Evolutionary conservation across 371 early-diverging fungal species (phyloP).

Genomic region (Mucor ambiguus): DNA sequence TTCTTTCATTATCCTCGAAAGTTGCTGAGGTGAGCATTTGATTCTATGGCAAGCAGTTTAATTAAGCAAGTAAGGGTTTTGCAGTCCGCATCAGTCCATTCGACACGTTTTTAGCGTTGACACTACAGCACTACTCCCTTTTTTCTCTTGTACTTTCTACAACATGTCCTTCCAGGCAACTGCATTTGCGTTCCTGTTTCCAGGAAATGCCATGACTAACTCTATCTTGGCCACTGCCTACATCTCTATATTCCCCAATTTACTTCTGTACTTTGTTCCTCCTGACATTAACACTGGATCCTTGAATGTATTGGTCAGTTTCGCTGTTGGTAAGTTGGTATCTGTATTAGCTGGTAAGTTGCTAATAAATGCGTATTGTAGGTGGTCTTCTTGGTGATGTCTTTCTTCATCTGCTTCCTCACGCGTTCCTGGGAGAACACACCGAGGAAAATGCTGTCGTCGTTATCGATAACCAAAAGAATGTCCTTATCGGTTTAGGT

Average conservation of each 20-base stretch:
- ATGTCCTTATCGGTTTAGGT: constrained; percentile 70
- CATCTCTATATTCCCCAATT: constrained; percentile 83
- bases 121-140: not conserved
- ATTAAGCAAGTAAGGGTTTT: not conserved
- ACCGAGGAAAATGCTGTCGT: not conserved
- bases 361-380: constrained; percentile 1
- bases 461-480: constrained; percentile 43
- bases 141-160: constrained; percentile 1
- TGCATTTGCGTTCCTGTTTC: constrained; percentile 45
- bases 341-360: too few relatives aligned
- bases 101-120: not conserved
- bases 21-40: not conserved
- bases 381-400: constrained; percentile 86
- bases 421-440: constrained; percentile 61
- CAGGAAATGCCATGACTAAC: constrained; percentile 66
- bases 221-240: constrained; percentile 81
- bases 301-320: constrained; percentile 76
- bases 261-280: constrained; percentile 81
- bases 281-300: constrained; percentile 71
- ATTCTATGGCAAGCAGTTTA: not conserved
- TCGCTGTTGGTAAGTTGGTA: constrained; percentile 69
- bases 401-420: constrained; percentile 85
- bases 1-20: not conserved
- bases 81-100: constrained; percentile 3
- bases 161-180: constrained; percentile 7